Base-by-base conservation (phyloP, 805 yeast species). In the Saturnispora gosingensis region DNA sequence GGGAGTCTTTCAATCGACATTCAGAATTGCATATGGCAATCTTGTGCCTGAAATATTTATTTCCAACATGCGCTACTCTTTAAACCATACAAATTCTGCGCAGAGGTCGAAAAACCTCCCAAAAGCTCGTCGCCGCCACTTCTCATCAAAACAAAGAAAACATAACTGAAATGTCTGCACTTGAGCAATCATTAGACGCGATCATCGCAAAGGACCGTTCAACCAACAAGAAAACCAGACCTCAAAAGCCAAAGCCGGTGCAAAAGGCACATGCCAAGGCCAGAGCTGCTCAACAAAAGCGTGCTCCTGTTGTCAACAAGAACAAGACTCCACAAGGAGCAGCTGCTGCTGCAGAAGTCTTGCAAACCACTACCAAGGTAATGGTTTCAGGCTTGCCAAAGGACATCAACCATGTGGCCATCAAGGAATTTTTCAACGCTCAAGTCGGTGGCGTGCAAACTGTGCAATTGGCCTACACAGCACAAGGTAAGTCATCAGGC, bases 101-200 rank as follows among this genome's bases (percentile, higher is more conserved):
- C 34, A 30, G 34, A 30, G 34, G 34, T 30, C 15, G 15, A 30
- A 30, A 30, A 30, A 30, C 15, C 34, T 30, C 15, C 34, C 34
- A 11, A 10, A 30, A 8, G 28, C 9, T 13, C 34, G 15, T 11
- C 15, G 34, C 11, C 15, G 13, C 34, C 34, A 30, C 34, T 30
- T 30, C 24, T 38, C 42, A 38, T 18, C 22, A 42, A n/a, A 22
- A 16, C 28, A 11, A 32, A 30, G 11, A 47, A 18, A 42, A 24
- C 49, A 25, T 6, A n/a, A 15, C 18, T 10, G 66, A 49, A 53
- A 86, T 84, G 90, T 84, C 95, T 67, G 77, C 85, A 63, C 79
- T 91, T 72, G 97, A 91, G 73, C 85, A 87, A 74, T 88, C 97
- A 47, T 81, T 91, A 65, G 99, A 91, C 74, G 97, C 89, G 62